Evolutionary conservation across 2,329 filamentous ascomycete species (phyloP).

Genomic region (Aspergillus intermedius): DNA sequence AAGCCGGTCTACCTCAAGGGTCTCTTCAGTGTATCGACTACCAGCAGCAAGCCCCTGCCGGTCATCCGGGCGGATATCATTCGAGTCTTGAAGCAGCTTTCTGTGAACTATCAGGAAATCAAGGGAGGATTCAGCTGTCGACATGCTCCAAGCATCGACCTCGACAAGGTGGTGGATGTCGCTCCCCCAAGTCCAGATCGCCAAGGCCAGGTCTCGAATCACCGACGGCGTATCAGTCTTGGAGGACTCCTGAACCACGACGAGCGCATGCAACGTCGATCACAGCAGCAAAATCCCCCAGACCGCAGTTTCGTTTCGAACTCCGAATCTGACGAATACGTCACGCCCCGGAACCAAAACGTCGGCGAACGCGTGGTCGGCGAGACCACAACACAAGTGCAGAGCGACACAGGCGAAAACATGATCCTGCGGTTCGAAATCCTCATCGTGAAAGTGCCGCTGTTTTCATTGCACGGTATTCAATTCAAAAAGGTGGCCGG

Average conservation of each 20-base stretch:
- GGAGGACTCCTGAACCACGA: constrained; percentile 63
- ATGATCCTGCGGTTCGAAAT: constrained; percentile 90
- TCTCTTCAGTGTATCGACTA: constrained; percentile 94
- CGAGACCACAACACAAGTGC: constrained; percentile 86
- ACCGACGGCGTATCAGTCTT: constrained; percentile 77
- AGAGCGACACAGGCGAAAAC: constrained; percentile 78
- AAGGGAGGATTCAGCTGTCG: constrained; percentile 87
- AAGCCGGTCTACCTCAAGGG: constrained; percentile 96
- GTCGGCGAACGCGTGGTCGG: constrained; percentile 60
- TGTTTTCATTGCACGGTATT: constrained; percentile 87
- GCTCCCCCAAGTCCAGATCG: constrained; percentile 52
- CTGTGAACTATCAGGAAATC: constrained; percentile 88
- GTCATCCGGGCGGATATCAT: constrained; percentile 87
- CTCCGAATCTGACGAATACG: constrained; percentile 79
- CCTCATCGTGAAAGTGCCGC: constrained; percentile 91
- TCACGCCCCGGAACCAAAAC: constrained; percentile 41
- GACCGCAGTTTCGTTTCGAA: constrained; percentile 73
- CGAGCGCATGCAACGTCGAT: constrained; percentile 55
- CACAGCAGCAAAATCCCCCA: constrained; percentile 40
- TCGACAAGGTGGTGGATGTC: constrained; percentile 63
- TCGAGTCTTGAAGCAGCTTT: constrained; percentile 76
- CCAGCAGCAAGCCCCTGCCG: constrained; percentile 79
- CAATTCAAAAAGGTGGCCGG: constrained; percentile 96
- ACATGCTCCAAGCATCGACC: constrained; percentile 82
- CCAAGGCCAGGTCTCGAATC: constrained; percentile 46